Evolutionary conservation across 306 rosid genomes (phyloP).

Genomic region (Acacia crassicarpa): DNA sequence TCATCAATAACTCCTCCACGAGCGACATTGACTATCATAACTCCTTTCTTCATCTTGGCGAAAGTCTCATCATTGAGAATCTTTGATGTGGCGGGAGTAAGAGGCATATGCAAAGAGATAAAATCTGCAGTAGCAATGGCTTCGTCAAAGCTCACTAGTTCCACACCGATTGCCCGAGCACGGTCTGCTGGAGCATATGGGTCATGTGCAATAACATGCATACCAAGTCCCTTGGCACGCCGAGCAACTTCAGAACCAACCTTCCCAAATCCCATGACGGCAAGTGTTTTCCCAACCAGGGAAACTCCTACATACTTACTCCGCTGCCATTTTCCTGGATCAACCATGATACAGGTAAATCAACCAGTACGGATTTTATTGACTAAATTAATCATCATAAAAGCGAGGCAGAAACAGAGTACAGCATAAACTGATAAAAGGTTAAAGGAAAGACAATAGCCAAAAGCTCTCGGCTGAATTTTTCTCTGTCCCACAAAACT

Average conservation of each 20-base stretch:
- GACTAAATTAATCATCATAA: background rate
- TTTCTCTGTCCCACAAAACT: background rate
- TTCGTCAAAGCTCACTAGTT: conserved; percentile 90
- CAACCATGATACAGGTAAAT: background rate
- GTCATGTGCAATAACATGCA: conserved; percentile 94
- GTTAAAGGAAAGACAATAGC: background rate
- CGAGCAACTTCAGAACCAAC: conserved; percentile 98
- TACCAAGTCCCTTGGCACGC: conserved; percentile 98
- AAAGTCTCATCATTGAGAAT: conserved; percentile 88
- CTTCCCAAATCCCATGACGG: conserved; percentile 95
- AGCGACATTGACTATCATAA: conserved; percentile 90
- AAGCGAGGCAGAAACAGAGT: background rate
- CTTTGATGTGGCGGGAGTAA: conserved; percentile 82
- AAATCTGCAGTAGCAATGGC: conserved; percentile 86
- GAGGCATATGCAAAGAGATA: conserved; percentile 97
- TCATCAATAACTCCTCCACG: conserved; percentile 98
- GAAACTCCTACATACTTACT: conserved; percentile 96
- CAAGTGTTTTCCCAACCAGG: conserved; percentile 93
- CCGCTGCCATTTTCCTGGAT: conserved; percentile 88
- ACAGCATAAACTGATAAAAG: background rate
- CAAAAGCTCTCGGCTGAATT: background rate
- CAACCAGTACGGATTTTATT: conserved; percentile 2
- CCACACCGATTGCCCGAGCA: conserved; percentile 96
- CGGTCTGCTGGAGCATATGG: conserved; percentile 99
- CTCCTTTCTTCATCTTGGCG: conserved; percentile 95